These are phyloP conservation scores for Fistulifera pelliculosa DNA, from an alignment of 108 stramenopile genomes.

Conservation along the genomic window DNA sequence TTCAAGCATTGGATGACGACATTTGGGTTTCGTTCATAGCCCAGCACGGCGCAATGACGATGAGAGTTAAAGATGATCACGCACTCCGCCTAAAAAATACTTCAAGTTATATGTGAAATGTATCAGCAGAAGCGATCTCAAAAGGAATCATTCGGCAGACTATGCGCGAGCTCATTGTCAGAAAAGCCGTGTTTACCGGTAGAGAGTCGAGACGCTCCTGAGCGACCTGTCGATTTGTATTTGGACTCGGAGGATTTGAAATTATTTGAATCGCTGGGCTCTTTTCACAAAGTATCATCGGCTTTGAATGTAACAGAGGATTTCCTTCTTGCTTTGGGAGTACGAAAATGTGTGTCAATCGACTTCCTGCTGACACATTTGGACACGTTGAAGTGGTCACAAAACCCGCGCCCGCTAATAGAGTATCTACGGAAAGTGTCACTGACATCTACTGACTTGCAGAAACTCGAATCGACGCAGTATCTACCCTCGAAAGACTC, in stretches of 20 bases:
- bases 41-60: neutral
- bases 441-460: conserved; percentile 42
- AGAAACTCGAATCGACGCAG: conserved; percentile 40
- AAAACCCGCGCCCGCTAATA: conserved; percentile 62
- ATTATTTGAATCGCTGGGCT: conserved; percentile 48
- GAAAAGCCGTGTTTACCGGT: too few species aligned
- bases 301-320: conserved; percentile 35
- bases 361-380: conserved; percentile 67
- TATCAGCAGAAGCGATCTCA: neutral
- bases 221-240: conserved; percentile 44
- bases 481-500: conserved; percentile 64
- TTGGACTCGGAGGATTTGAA: conserved; percentile 56
- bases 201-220: neutral
- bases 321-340: conserved; percentile 57
- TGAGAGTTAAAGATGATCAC: neutral
- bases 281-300: conserved; percentile 40
- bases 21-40: conserved; percentile 1
- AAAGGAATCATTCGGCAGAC: neutral
- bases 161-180: neutral
- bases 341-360: conserved; percentile 60
- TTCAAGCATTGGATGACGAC: neutral
- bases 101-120: neutral
- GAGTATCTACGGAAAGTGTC: conserved; percentile 59
- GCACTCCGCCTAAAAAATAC: neutral
- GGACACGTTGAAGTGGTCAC: conserved; percentile 52